A percentile compares a stretch with the other conserved stretches of the same genome.
These are phyloP conservation scores for Cryphonectria nitschkei DNA, from an alignment of 2,329 filamentous ascomycete species.

Conservation along the genomic window DNA sequence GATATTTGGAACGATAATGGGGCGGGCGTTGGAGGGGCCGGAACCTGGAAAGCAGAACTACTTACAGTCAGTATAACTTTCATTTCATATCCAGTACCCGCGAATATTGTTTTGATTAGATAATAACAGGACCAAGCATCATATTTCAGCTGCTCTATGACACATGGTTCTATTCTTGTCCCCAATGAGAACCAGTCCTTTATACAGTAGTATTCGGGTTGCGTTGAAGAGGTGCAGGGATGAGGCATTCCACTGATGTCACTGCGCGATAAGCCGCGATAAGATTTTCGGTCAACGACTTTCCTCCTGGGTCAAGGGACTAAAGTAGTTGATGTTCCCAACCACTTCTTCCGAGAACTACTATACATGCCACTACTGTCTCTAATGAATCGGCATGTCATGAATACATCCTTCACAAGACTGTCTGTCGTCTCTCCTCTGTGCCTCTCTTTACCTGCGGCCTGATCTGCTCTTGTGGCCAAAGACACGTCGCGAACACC, in stretches of 20 bases:
- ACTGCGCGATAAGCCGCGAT: slow-evolving; percentile 14
- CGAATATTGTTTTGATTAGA: no score
- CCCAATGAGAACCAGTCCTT: no score
- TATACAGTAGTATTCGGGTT: no score
- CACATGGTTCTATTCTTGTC: no score
- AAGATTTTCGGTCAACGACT: slow-evolving; percentile 6
- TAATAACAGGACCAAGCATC: no score
- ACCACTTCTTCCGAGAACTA: background rate
- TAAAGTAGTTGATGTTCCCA: background rate
- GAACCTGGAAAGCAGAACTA: no score
- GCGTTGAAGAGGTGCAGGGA: background rate
- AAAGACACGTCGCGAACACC: background rate
- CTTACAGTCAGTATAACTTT: no score
- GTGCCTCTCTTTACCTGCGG: background rate
- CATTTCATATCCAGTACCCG: no score
- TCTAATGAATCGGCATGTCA: background rate
- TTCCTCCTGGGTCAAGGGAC: background rate
- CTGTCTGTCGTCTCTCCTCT: background rate
- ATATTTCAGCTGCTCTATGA: no score
- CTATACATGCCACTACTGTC: background rate
- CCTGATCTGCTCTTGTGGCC: background rate
- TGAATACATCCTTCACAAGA: background rate
- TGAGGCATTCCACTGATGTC: slow-evolving; percentile 6
- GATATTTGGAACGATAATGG: no score
- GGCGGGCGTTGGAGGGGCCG: no score